Evolutionary conservation across 371 early-diverging fungal genomes (phyloP).

Genomic region (Mucor irregularis): DNA sequence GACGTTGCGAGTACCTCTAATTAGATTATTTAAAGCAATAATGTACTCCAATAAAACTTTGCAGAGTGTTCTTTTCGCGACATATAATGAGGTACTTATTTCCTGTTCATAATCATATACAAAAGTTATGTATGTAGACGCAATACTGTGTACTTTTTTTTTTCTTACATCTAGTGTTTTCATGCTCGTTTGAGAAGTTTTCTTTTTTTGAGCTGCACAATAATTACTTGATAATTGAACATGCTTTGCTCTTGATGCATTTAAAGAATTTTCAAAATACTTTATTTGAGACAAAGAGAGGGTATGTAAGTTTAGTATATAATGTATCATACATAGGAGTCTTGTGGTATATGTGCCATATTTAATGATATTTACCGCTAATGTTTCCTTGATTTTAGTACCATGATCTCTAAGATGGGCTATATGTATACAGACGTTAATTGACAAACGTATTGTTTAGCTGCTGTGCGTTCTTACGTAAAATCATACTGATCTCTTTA

Average conservation of each 20-base stretch:
- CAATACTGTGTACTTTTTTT: no score
- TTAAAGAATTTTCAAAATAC: conserved; percentile 21
- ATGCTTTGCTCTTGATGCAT: conserved; percentile 16
- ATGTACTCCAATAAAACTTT: conserved; percentile 28
- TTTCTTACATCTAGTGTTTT: conserved; percentile 23
- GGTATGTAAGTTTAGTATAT: neutral
- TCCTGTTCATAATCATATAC: conserved; percentile 13
- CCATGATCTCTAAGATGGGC: conserved; percentile 22
- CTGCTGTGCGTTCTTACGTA: conserved; percentile 1
- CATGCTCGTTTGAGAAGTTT: conserved; percentile 10
- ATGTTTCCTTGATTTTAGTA: conserved; percentile 19
- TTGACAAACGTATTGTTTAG: neutral
- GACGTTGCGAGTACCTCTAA: conserved; percentile 20
- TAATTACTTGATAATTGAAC: conserved; percentile 21
- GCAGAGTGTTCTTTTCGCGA: conserved; percentile 23
- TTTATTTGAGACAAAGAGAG: neutral
- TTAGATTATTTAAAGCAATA: conserved; percentile 15
- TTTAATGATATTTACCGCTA: conserved; percentile 11
- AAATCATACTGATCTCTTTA: conserved; percentile 12
- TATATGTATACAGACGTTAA: neutral
- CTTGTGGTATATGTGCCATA: no score
- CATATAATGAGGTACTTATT: conserved; percentile 16
- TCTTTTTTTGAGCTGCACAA: conserved; percentile 28
- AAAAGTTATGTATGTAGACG: neutral
- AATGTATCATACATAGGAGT: neutral